phyloP scores from a whole-genome alignment of 208 protist species.

The Trypanosoma avium region DNA sequence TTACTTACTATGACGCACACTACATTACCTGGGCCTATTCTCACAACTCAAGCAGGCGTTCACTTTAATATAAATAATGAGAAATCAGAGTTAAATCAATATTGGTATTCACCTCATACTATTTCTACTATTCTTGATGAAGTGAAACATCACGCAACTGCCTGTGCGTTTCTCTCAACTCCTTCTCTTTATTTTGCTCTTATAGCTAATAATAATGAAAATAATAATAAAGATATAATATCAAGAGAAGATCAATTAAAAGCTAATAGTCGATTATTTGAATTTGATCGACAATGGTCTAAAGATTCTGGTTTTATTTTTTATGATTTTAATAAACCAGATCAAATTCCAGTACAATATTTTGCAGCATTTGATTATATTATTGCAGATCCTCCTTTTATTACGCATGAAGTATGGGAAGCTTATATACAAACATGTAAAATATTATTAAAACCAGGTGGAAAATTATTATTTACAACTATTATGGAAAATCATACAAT shows the following conservation, averaged over 20 bases:
- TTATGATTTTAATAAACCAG: slow-evolving; percentile 87
- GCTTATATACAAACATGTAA: slow-evolving; percentile 68
- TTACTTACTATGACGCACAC: too few relatives aligned
- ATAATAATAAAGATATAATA: slow-evolving; percentile 1
- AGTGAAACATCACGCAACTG: slow-evolving; percentile 58
- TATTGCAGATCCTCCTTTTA: slow-evolving; percentile 94
- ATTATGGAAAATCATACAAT: slow-evolving; percentile 91
- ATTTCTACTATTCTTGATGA: slow-evolving; percentile 71
- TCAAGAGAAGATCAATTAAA: slow-evolving; percentile 22
- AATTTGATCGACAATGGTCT: slow-evolving; percentile 88
- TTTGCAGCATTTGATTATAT: slow-evolving; percentile 86
- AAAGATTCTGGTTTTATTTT: slow-evolving; percentile 71
- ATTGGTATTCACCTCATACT: slow-evolving; percentile 92
- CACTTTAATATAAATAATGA: slow-evolving; percentile 23
- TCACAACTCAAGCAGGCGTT: slow-evolving; percentile 9
- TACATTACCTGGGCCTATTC: too few relatives aligned
- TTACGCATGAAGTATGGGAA: slow-evolving; percentile 89
- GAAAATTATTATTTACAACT: slow-evolving; percentile 89
- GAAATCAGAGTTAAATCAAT: slow-evolving; percentile 90
- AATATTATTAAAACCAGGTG: slow-evolving; percentile 57
- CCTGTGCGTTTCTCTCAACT: slow-evolving; percentile 89
- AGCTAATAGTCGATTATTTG: slow-evolving; percentile 62
- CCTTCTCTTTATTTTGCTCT: slow-evolving; percentile 91
- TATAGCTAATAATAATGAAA: slow-evolving; percentile 18
- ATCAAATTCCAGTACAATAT: slow-evolving; percentile 73